Conservation (phyloP, 2,329 filamentous ascomycete genomes). For the Capronia coronata region DNA sequence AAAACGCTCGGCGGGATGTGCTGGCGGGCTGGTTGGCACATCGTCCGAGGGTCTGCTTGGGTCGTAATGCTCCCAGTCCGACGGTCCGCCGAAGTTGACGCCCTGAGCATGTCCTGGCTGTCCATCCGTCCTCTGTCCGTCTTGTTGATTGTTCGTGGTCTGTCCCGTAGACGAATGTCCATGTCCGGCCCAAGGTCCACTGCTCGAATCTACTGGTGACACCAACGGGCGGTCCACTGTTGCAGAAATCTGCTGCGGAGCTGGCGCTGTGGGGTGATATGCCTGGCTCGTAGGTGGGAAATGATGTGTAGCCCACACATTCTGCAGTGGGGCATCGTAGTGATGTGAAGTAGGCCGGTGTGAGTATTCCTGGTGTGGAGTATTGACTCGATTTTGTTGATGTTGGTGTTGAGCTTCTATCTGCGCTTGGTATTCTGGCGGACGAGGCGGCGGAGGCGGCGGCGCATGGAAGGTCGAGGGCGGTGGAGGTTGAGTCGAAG, state of each 20-base stretch:
- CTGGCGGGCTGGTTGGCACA: constrained; percentile 15
- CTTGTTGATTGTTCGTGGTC: constrained; percentile 9
- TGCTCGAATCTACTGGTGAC: constrained; percentile 24
- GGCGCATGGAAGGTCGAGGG: constrained; percentile 27
- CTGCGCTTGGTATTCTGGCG: constrained; percentile 35
- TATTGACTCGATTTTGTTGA: constrained; percentile 29
- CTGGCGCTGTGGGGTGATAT: constrained; percentile 16
- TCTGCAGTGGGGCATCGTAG: constrained; percentile 30
- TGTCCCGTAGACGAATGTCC: constrained; percentile 13
- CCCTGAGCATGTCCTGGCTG: constrained; percentile 28
- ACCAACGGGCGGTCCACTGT: constrained; percentile 20
- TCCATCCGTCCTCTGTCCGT: constrained; percentile 25
- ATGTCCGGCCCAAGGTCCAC: constrained; percentile 11
- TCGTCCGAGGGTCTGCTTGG: constrained; percentile 14
- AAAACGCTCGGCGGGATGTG: not conserved
- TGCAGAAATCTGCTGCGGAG: constrained; percentile 9
- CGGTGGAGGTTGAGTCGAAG: constrained; percentile 20
- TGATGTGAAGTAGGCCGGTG: constrained; percentile 31
- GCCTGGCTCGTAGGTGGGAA: constrained; percentile 8
- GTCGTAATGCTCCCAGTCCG: constrained; percentile 43
- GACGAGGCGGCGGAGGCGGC: constrained; percentile 40
- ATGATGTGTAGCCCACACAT: constrained; percentile 14
- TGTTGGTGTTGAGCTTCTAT: constrained; percentile 27
- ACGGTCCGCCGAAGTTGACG: constrained; percentile 39
- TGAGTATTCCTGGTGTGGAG: constrained; percentile 32